phyloP scores from a whole-genome alignment of 495 filamentous ascomycete genomes.

The Aspergillus mulundensis region DNA sequence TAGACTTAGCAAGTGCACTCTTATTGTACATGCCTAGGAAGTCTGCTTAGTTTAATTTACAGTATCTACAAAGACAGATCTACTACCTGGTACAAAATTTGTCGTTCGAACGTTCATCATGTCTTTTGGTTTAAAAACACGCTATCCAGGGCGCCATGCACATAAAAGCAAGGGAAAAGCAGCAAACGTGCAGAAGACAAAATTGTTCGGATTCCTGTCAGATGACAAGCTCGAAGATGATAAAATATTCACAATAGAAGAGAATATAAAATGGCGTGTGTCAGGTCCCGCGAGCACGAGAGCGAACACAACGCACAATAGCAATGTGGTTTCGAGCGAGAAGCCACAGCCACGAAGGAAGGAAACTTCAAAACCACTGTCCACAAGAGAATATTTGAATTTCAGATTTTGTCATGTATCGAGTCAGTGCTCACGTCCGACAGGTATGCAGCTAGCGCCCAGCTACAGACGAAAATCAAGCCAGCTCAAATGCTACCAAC shows the following conservation, averaged over 20 bases:
- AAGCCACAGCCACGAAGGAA: constrained; percentile 3
- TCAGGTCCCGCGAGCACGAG: background rate
- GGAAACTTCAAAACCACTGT: constrained; percentile 1
- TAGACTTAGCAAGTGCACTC: background rate
- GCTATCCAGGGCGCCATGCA: constrained; percentile 22
- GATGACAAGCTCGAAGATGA: constrained; percentile 21
- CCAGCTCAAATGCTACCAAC: background rate
- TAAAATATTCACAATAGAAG: constrained; percentile 42
- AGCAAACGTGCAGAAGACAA: constrained; percentile 13
- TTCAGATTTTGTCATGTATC: background rate
- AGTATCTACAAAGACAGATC: no score
- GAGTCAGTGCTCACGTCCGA: constrained; percentile 1
- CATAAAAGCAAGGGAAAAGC: constrained; percentile 12
- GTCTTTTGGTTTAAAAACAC: constrained; percentile 13
- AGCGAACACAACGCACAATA: background rate
- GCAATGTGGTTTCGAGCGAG: background rate
- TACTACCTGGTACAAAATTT: background rate
- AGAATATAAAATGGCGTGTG: constrained; percentile 9
- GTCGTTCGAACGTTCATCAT: constrained; percentile 10
- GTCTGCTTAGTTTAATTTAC: no score
- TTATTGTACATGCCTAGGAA: no score
- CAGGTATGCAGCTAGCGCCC: background rate
- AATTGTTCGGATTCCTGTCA: constrained; percentile 19
- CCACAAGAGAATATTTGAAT: constrained; percentile 1
- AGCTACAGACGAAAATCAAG: background rate